Evolutionary conservation across 2,329 filamentous ascomycete genomes (phyloP).

Genomic region (Talaromyces islandicus): DNA sequence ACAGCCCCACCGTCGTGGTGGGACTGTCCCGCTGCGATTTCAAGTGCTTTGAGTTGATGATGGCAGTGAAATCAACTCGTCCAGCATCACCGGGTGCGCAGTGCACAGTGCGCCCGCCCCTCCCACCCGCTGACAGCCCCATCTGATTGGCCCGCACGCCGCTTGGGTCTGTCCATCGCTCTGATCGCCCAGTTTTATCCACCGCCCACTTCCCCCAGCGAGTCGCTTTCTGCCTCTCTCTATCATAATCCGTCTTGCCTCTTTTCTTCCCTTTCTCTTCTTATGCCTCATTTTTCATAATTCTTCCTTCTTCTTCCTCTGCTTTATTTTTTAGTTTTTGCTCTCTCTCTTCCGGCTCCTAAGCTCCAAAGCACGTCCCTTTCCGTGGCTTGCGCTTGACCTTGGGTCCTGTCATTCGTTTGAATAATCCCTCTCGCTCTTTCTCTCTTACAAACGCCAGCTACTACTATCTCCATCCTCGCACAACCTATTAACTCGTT

Average conservation of each 20-base stretch:
- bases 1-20: not conserved
- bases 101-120: not conserved
- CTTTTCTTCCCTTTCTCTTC: slow-evolving; percentile 23
- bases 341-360: slow-evolving; percentile 20
- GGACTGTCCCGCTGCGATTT: not conserved
- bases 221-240: slow-evolving; percentile 8
- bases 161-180: not conserved
- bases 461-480: not conserved
- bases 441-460: slow-evolving; percentile 3
- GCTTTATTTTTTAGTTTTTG: slow-evolving; percentile 18
- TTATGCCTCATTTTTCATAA: slow-evolving; percentile 25
- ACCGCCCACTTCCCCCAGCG: slow-evolving; percentile 17
- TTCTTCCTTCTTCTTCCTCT: slow-evolving; percentile 18
- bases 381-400: slow-evolving; percentile 18
- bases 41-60: no score
- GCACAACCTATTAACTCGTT: slow-evolving; percentile 2
- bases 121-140: not conserved
- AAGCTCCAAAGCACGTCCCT: slow-evolving; percentile 14
- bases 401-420: slow-evolving; percentile 32
- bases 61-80: not conserved
- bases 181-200: slow-evolving; percentile 24
- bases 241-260: slow-evolving; percentile 24
- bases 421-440: slow-evolving; percentile 4
- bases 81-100: not conserved
- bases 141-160: slow-evolving; percentile 19